Evolutionary conservation across 1,284 basidiomycete species (phyloP), one percentile per base, ranked within the genome.

Genomic region (Tremellales sp.): DNA sequence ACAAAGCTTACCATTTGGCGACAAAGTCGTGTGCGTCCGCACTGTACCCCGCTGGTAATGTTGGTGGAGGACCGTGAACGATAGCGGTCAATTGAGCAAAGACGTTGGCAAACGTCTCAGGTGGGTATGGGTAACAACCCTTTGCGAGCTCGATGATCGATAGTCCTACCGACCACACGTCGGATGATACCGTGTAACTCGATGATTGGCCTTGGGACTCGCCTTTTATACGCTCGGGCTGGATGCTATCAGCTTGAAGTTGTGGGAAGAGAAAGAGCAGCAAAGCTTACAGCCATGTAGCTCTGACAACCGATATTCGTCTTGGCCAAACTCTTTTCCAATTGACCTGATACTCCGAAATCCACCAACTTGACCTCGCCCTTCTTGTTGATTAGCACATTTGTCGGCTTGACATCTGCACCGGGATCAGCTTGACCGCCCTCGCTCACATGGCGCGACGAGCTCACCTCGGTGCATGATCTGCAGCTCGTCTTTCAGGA

Each of bases 251-350:
- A 11, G 12, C 19, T 8, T 25, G 31, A 56, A 31, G 43, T 4
- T 43, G 43, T 27, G 43, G 2, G 31, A 29, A 57, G 10, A 22
- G 42, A 33, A 35, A 11, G 46, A 27, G 23, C 7, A 40, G 41
- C 27, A 46, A n/a, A 12, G 80, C 85, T 68, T 72, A 89, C 87
- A 42, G 94, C 94, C 93, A 98, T 98, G 76, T 98, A 98, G 56
- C 84, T 88, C 73, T 98, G 96, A 72, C 96, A 98, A 3, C 96
- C 94, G 40, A 98, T 97, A 65, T 97, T 97, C 13, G 94, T 98
- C 78, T 96, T 97, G 22, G 96, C 94, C 19, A 98, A 78, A 51
- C 86, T 89, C 72, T 93, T 92, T 72, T 98, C 93, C 35, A 98
- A 80, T 71, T 98, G 93, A 3, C 94, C 94, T 3, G 92, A 97